These are phyloP conservation scores for Cryphonectria nitschkei DNA, from an alignment of 2,329 filamentous ascomycete genomes.

Conservation along the genomic window DNA sequence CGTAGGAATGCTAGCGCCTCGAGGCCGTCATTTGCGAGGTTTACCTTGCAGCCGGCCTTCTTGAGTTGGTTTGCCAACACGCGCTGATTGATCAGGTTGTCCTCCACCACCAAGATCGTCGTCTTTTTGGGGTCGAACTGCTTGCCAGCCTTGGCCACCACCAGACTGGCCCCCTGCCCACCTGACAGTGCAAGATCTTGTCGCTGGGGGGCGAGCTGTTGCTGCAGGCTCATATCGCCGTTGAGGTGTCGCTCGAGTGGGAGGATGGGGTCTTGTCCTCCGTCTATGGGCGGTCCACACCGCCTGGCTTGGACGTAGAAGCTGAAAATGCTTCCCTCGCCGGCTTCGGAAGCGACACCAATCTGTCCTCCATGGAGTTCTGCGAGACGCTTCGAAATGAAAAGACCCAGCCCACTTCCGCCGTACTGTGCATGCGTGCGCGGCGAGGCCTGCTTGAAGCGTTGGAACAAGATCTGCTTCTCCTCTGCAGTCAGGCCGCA, in stretches of 20 bases:
- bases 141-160: constrained; percentile 30
- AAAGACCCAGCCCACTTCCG: constrained; percentile 65
- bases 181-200: constrained; percentile 33
- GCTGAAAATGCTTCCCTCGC: constrained; percentile 63
- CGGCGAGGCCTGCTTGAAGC: constrained; percentile 65
- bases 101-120: constrained; percentile 66
- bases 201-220: constrained; percentile 33
- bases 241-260: constrained; percentile 31
- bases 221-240: constrained; percentile 26
- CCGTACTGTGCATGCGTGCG: constrained; percentile 62
- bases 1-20: constrained; percentile 53
- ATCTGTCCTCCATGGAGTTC: constrained; percentile 69
- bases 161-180: constrained; percentile 31
- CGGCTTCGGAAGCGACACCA: constrained; percentile 61
- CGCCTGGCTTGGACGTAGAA: constrained; percentile 64
- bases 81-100: constrained; percentile 71
- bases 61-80: constrained; percentile 66
- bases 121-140: constrained; percentile 51
- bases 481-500: constrained; percentile 65
- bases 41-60: constrained; percentile 61
- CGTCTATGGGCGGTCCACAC: constrained; percentile 35
- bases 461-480: constrained; percentile 67
- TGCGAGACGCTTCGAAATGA: constrained; percentile 66
- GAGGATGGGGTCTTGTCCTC: constrained; percentile 13
- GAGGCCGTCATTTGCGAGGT: constrained; percentile 64